Conservation (phyloP, 1,284 basidiomycete genomes). For the Sparassis latifolia region DNA sequence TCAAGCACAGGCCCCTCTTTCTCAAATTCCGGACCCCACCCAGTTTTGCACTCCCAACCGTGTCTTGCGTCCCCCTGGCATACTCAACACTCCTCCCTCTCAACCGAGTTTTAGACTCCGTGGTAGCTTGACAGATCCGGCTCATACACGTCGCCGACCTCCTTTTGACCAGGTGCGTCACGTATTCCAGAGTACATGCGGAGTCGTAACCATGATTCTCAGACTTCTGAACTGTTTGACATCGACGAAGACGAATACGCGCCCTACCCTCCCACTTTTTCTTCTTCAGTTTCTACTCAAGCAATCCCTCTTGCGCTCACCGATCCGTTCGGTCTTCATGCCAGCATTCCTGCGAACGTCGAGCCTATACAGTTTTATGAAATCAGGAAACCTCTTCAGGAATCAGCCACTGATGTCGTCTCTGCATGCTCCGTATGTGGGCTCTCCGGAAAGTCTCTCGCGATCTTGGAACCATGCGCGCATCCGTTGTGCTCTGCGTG, state of each 20-base stretch:
- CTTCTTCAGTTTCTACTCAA: constrained; percentile 26
- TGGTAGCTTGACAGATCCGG: constrained; percentile 68
- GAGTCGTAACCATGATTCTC: constrained; percentile 16
- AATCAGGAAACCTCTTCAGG: constrained; percentile 7
- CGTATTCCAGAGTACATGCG: background rate
- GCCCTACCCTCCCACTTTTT: constrained; percentile 40
- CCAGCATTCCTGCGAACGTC: constrained; percentile 19
- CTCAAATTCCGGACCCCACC: constrained; percentile 19
- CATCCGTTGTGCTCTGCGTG: constrained; percentile 74
- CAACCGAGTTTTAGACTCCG: constrained; percentile 58
- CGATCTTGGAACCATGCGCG: constrained; percentile 62
- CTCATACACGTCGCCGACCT: constrained; percentile 55
- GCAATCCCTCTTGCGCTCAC: constrained; percentile 26
- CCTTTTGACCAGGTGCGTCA: constrained; percentile 28
- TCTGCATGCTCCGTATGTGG: constrained; percentile 46
- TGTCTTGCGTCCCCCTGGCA: constrained; percentile 17
- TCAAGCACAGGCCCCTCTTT: constrained; percentile 23
- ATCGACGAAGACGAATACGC: constrained; percentile 65
- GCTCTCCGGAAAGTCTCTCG: constrained; percentile 40
- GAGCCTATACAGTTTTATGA: constrained; percentile 23
- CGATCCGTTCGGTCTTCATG: constrained; percentile 27
- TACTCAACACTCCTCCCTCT: constrained; percentile 60
- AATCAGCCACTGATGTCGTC: constrained; percentile 2
- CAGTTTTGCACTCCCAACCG: constrained; percentile 29
- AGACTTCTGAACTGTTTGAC: constrained; percentile 57